Evolutionary conservation across 2,329 filamentous ascomycete genomes (phyloP).

Genomic region (Penicillium expansum): DNA sequence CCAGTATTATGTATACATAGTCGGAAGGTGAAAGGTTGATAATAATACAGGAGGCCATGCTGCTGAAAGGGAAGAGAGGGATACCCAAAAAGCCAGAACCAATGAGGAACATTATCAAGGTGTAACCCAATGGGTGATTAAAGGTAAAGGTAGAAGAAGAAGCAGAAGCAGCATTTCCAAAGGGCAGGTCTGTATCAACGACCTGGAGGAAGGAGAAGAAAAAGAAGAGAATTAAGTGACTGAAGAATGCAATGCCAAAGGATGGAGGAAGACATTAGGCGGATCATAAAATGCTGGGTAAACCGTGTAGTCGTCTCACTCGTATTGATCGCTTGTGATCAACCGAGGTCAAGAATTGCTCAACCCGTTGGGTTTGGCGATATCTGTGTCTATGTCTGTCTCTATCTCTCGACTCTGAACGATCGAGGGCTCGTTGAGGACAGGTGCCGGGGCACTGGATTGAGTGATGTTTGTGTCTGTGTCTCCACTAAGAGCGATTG

Average conservation of each 20-base stretch:
- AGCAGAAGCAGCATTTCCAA: constrained; percentile 1
- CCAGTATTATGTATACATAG: constrained; percentile 23
- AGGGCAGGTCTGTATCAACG: constrained; percentile 5
- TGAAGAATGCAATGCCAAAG: constrained; percentile 9
- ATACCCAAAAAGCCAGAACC: constrained; percentile 9
- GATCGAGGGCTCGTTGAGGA: neutral
- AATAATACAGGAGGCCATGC: constrained; percentile 21
- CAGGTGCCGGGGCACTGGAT: neutral
- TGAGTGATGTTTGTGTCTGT: neutral
- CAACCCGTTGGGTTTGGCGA: neutral
- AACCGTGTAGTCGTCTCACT: constrained; percentile 14
- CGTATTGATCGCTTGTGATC: constrained; percentile 8
- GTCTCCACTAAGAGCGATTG: neutral
- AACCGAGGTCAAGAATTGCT: constrained; percentile 7
- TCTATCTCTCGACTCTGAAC: neutral
- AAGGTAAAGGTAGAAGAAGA: no score
- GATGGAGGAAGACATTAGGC: constrained; percentile 11
- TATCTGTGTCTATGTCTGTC: neutral
- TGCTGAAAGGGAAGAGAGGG: constrained; percentile 12
- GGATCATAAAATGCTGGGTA: constrained; percentile 16
- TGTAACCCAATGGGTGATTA: neutral
- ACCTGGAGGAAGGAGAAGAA: no score
- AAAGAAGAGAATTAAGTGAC: constrained; percentile 3
- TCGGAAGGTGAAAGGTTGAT: constrained; percentile 8
- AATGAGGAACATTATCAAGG: neutral